These are phyloP conservation scores for Stipa capillata DNA, from an alignment of 176 grass and related monocot genomes.

Conservation along the genomic window DNA sequence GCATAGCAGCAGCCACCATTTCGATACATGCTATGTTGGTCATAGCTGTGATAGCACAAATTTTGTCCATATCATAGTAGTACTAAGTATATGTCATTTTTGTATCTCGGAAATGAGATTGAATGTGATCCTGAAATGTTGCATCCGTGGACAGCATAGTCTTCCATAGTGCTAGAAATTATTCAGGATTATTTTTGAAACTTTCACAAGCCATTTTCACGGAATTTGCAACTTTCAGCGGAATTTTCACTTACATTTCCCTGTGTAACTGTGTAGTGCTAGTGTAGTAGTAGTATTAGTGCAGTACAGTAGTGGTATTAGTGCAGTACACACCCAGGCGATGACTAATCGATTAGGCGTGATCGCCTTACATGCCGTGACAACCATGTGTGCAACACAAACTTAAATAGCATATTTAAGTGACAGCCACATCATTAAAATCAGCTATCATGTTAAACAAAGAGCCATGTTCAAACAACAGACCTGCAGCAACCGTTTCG, in stretches of 20 bases:
- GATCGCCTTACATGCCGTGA: not conserved
- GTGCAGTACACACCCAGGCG: not conserved
- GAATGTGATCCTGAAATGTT: not conserved
- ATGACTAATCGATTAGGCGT: not conserved
- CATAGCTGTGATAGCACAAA: not conserved
- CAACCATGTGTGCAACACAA: not conserved
- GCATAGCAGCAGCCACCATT: not conserved
- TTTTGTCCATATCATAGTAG: too few species aligned
- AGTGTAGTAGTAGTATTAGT: not conserved
- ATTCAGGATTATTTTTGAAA: not conserved
- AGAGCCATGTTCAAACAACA: not conserved
- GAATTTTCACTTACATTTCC: not conserved
- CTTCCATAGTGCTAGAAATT: not conserved
- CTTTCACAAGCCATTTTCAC: not conserved
- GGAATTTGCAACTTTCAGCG: not conserved
- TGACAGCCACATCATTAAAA: not conserved
- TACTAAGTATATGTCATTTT: not conserved
- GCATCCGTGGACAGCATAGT: not conserved
- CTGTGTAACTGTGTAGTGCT: not conserved
- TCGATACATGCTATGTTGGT: not conserved
- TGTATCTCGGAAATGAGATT: not conserved
- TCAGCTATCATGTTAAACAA: not conserved
- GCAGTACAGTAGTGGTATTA: not conserved
- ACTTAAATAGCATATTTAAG: not conserved
- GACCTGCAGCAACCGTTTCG: slow-evolving; percentile 87